Percentiles rank a stretch among this genome's conserved stretches.
Evolutionary conservation across 2,329 filamentous ascomycete genomes (phyloP).

Genomic region (Microsporum ferrugineum): DNA sequence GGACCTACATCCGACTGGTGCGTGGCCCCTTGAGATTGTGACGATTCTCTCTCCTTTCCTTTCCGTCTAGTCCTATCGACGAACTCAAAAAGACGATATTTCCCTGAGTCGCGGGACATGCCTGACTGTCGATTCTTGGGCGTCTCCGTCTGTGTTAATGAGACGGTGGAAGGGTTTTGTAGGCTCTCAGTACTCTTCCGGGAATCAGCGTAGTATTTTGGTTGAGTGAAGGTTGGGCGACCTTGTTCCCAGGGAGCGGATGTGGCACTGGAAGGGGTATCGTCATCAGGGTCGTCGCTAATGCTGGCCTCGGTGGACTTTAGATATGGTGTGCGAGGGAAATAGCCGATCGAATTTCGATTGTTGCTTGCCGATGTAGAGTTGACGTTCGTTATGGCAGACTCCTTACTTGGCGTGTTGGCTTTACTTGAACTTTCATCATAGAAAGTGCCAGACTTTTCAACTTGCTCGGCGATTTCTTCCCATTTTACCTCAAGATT

Average conservation of each 20-base stretch:
- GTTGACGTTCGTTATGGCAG: conserved; percentile 19
- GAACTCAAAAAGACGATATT: conserved; percentile 36
- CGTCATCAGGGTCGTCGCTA: conserved; percentile 30
- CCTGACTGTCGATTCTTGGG: conserved; percentile 29
- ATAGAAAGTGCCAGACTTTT: conserved; percentile 32
- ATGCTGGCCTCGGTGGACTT: conserved; percentile 27
- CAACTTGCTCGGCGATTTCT: conserved; percentile 39
- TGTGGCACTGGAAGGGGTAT: conserved; percentile 36
- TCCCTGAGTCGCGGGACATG: conserved; percentile 30
- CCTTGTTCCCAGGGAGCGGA: conserved; percentile 34
- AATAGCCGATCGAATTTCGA: conserved; percentile 34
- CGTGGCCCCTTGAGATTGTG: background rate
- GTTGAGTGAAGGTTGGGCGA: conserved; percentile 31
- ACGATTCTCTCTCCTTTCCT: conserved; percentile 12
- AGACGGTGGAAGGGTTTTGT: conserved; percentile 38
- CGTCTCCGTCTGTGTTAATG: conserved; percentile 30
- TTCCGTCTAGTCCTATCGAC: conserved; percentile 16
- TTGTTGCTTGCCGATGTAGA: conserved; percentile 24
- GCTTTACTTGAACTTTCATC: conserved; percentile 31
- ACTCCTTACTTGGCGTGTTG: conserved; percentile 27
- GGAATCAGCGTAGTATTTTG: conserved; percentile 31
- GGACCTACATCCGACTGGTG: conserved; percentile 10
- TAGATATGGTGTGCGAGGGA: conserved; percentile 28
- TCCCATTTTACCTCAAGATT: conserved; percentile 40
- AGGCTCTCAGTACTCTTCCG: conserved; percentile 35